Evolutionary conservation across 2,329 filamentous ascomycete genomes (phyloP).

Genomic region (Magnaporthiopsis rhizophila): DNA sequence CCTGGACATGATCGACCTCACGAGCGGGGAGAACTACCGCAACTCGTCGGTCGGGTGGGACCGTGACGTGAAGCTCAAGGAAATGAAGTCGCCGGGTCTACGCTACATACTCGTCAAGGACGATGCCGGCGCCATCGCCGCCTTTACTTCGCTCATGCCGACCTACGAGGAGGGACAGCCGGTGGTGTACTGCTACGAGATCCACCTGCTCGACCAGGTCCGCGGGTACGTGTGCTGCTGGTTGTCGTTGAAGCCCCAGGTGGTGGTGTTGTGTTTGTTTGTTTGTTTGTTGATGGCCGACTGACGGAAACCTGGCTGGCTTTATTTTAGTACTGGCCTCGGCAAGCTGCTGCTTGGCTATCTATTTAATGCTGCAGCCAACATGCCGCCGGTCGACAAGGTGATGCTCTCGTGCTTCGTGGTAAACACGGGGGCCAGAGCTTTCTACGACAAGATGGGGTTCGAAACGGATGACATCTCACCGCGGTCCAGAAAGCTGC

Average conservation of each 20-base stretch:
- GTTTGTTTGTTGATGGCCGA: too few species aligned
- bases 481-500: conserved; percentile 42
- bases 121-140: conserved; percentile 27
- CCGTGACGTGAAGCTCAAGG: conserved; percentile 47
- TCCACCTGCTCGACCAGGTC: conserved; percentile 45
- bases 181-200: conserved; percentile 72
- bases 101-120: conserved; percentile 57
- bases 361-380: conserved; percentile 43
- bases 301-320: too few species aligned
- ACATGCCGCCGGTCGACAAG: conserved; percentile 50
- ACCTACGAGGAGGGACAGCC: conserved; percentile 57
- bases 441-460: conserved; percentile 56
- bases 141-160: conserved; percentile 64
- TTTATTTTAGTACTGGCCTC: conserved; percentile 46
- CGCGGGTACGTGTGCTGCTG: conserved; percentile 2
- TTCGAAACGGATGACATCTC: conserved; percentile 48
- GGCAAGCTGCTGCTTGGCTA: conserved; percentile 51
- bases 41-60: conserved; percentile 57
- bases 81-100: conserved; percentile 62
- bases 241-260: neutral
- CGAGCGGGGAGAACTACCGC: conserved; percentile 57
- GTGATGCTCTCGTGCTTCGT: conserved; percentile 69
- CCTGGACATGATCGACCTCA: conserved; percentile 50
- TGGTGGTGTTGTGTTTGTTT: neutral
- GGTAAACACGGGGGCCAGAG: conserved; percentile 42